Percentiles rank a stretch among this genome's conserved stretches.
Conservation (phyloP, 805 yeast species). For the Schwanniomyces vanrijiae region DNA sequence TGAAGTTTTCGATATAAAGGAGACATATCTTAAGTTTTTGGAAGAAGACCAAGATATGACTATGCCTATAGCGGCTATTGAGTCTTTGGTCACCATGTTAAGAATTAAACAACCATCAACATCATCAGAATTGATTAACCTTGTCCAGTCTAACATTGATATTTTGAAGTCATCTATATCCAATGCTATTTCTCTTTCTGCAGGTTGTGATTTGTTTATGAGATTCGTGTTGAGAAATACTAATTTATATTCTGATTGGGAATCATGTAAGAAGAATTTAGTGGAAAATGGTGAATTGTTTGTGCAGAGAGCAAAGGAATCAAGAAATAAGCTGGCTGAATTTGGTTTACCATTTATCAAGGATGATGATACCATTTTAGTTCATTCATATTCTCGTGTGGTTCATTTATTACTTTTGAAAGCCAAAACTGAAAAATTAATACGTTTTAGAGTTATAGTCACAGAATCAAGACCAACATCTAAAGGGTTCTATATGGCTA, state of each 20-base stretch:
- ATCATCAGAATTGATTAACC: slow-evolving; percentile 84
- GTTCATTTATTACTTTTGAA: slow-evolving; percentile 71
- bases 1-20: slow-evolving; percentile 68
- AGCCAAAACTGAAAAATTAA: slow-evolving; percentile 70
- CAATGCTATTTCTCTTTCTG: slow-evolving; percentile 89
- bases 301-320: slow-evolving; percentile 85
- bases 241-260: slow-evolving; percentile 91
- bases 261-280: slow-evolving; percentile 80
- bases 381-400: slow-evolving; percentile 91
- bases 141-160: slow-evolving; percentile 74
- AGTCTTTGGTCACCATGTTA: slow-evolving; percentile 82
- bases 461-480: slow-evolving; percentile 90
- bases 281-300: slow-evolving; percentile 93
- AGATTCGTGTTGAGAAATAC: slow-evolving; percentile 88
- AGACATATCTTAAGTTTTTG: slow-evolving; percentile 75
- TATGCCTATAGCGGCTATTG: slow-evolving; percentile 99
- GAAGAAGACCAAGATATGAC: slow-evolving; percentile 95
- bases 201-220: slow-evolving; percentile 97
- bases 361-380: slow-evolving; percentile 88
- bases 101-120: slow-evolving; percentile 86
- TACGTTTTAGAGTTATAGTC: slow-evolving; percentile 85
- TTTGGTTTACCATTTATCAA: slow-evolving; percentile 85
- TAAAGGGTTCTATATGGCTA: slow-evolving; percentile 73
- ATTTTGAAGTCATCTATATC: slow-evolving; percentile 76
- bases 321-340: slow-evolving; percentile 84